Evolutionary conservation across 2,329 filamentous ascomycete genomes (phyloP).

Genomic region (Byssoonygena ceratinophila): DNA sequence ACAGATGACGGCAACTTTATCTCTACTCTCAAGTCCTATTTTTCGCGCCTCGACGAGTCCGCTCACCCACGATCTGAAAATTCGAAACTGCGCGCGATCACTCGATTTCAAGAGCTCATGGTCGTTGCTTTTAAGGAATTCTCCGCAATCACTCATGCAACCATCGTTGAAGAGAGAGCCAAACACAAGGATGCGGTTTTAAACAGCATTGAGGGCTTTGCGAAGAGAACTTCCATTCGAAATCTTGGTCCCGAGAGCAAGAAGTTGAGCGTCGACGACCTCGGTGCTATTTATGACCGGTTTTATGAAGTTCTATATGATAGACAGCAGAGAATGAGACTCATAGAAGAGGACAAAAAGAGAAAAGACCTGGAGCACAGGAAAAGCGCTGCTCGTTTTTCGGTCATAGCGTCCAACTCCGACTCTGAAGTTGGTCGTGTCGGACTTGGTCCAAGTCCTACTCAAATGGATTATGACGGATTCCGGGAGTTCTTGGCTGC

Average conservation of each 20-base stretch:
- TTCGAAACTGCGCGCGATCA: slow-evolving; percentile 84
- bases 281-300: slow-evolving; percentile 82
- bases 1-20: slow-evolving; percentile 94
- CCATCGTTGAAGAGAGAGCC: slow-evolving; percentile 73
- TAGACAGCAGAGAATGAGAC: slow-evolving; percentile 68
- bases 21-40: slow-evolving; percentile 89
- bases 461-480: slow-evolving; percentile 92
- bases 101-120: slow-evolving; percentile 95
- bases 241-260: slow-evolving; percentile 96
- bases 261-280: slow-evolving; percentile 69
- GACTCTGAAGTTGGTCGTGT: slow-evolving; percentile 74
- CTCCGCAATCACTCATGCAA: slow-evolving; percentile 84
- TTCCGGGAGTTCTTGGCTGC: slow-evolving; percentile 88
- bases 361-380: slow-evolving; percentile 51
- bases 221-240: slow-evolving; percentile 89
- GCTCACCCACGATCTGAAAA: slow-evolving; percentile 94
- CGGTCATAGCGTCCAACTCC: slow-evolving; percentile 37
- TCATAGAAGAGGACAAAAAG: slow-evolving; percentile 63
- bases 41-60: slow-evolving; percentile 83
- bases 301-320: slow-evolving; percentile 92
- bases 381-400: slow-evolving; percentile 29
- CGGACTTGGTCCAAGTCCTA: slow-evolving; percentile 77
- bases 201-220: slow-evolving; percentile 93
- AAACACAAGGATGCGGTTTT: slow-evolving; percentile 93
- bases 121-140: slow-evolving; percentile 99